Percentiles rank a stretch among this genome's conserved stretches.
Conservation (phyloP, 495 filamentous ascomycete genomes). For the Aspergillus taichungensis region DNA sequence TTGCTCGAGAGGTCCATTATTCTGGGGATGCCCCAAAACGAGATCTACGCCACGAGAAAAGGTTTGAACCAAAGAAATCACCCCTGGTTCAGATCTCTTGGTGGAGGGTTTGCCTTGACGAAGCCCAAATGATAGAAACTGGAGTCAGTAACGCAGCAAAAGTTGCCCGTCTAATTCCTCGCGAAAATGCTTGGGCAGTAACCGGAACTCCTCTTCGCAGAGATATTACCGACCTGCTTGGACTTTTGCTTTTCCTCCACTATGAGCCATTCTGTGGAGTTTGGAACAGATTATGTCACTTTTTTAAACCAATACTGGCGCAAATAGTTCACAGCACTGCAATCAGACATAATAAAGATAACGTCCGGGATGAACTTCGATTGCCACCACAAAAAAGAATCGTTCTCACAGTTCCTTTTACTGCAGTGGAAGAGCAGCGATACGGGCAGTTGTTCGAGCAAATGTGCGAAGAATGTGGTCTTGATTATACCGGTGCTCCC, state of each 20-base stretch:
- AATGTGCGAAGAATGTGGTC: conserved; percentile 59
- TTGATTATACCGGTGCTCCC: conserved; percentile 57
- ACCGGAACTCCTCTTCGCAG: conserved; percentile 84
- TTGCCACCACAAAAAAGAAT: conserved; percentile 71
- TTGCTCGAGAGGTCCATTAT: conserved; percentile 70
- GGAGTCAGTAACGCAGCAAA: conserved; percentile 75
- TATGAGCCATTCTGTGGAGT: conserved; percentile 66
- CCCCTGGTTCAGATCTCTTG: conserved; percentile 73
- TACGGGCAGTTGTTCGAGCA: conserved; percentile 64
- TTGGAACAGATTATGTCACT: conserved; percentile 56
- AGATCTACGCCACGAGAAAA: conserved; percentile 54
- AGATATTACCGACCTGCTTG: conserved; percentile 56
- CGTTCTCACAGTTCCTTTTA: conserved; percentile 84
- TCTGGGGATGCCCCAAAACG: conserved; percentile 55
- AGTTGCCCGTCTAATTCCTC: conserved; percentile 69
- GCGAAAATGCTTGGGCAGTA: conserved; percentile 85
- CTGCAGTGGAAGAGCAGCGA: conserved; percentile 77
- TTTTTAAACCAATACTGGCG: conserved; percentile 51
- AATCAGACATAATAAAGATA: conserved; percentile 77
- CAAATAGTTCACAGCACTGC: conserved; percentile 59
- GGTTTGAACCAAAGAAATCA: conserved; percentile 58
- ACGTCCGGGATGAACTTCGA: conserved; percentile 58
- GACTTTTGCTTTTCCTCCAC: conserved; percentile 71
- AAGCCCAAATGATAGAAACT: conserved; percentile 91
- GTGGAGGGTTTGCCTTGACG: conserved; percentile 92